Evolutionary conservation across 2,329 filamentous ascomycete genomes (phyloP), one percentile per base, ranked within the genome.

Genomic region (Trichophyton mentagrophytes): DNA sequence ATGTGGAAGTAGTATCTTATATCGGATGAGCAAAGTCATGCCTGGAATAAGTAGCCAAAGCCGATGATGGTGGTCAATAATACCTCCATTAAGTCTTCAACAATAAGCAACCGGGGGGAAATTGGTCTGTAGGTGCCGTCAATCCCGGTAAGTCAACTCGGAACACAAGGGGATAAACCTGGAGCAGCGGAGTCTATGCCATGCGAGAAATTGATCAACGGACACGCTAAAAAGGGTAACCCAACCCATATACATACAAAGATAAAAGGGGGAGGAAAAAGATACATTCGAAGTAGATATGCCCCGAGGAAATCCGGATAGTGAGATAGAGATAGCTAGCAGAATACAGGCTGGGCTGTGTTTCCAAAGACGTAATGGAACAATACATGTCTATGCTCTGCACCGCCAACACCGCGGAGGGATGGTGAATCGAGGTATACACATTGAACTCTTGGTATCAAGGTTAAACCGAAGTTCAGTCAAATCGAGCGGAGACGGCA

Each of bases 191-290:
- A 55, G 49, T 55, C 27, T 55, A 55, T 55, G 27, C 17, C 49
- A 55, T 55, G 30, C 27, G 40, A 55, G 33, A 33, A 55, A 27
- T 30, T 33, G 49, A n/a, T 27, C 25, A 55, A 55, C 49, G n/a
- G 30, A 55, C 49, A 55, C 49, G 49, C 49, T 55, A 55, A 44
- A 55, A 44, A 20, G 30, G 49, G 49, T 8, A 55, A 55, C 49
- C 49, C 49, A 55, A 55, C 30, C 49, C 49, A 55, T 55, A 55
- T 55, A 55, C 49, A 55, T 55, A 55, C 49, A 55, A 20, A 36
- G 49, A 17, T 55, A 55, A 36, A 55, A 9, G 3, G 33, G 27
- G 27, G 25, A 5, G 6, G 22, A 2, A 53, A 20, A 36, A 15
- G 27, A 55, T 55, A 55, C 49, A 55, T 55, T 13, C 15, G 30